Evolutionary conservation across 2,329 filamentous ascomycete species (phyloP).

Genomic region (Sarocladium brachiariae): DNA sequence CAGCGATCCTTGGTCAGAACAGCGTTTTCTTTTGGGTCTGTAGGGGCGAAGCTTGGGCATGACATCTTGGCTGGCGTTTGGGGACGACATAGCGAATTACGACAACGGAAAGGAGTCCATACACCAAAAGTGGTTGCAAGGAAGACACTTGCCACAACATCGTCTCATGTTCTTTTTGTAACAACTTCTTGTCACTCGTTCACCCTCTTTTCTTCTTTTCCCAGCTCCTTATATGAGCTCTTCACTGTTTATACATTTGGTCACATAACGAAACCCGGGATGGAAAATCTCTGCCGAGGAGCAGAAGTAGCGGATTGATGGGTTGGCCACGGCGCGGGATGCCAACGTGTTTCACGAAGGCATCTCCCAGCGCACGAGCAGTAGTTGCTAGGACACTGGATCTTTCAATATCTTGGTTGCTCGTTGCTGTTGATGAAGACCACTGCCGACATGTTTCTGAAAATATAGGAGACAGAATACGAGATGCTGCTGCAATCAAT

Average conservation of each 20-base stretch:
- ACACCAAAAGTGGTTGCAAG: not conserved
- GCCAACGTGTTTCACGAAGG: not conserved
- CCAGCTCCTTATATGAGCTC: not conserved
- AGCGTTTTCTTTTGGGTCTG: slow-evolving; percentile 4
- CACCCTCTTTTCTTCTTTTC: not conserved
- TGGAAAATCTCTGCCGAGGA: not conserved
- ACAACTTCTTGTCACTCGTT: slow-evolving; percentile 7
- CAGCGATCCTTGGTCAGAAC: not conserved
- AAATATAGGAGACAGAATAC: not conserved
- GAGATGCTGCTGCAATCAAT: not conserved
- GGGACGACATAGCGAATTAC: slow-evolving; percentile 8
- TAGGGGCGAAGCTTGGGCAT: not conserved
- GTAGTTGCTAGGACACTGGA: not conserved
- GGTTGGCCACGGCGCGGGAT: not conserved
- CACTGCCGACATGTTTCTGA: not conserved
- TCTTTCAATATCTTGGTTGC: not conserved
- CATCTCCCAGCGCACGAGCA: not conserved
- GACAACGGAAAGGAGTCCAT: not conserved
- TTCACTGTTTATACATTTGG: slow-evolving; percentile 6
- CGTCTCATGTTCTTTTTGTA: not conserved
- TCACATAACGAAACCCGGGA: not conserved
- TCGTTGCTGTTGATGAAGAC: not conserved
- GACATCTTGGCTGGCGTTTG: slow-evolving; percentile 9
- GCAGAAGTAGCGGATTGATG: not conserved
- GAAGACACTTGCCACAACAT: slow-evolving; percentile 2